Conservation (phyloP, 371 early-diverging fungal genomes). For the Haplosporangium sp. region DNA sequence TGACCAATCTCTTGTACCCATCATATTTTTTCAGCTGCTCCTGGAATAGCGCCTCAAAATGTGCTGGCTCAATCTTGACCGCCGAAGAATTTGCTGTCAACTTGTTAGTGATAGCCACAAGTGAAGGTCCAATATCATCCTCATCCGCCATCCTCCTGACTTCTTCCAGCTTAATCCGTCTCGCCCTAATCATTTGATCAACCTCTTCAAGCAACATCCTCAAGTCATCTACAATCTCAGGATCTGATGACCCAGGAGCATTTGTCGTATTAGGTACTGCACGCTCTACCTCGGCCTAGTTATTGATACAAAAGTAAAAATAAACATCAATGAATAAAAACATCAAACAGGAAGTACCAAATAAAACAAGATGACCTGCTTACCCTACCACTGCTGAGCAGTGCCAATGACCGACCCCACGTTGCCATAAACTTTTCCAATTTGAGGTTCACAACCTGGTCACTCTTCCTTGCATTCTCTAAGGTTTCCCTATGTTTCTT, state of each 20-base stretch:
- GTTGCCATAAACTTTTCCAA: conserved; percentile 72
- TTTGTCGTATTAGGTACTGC: conserved; percentile 60
- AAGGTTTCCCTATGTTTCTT: conserved; percentile 71
- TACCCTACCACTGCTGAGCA: conserved; percentile 60
- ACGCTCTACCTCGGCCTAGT: conserved; percentile 60
- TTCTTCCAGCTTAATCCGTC: conserved; percentile 67
- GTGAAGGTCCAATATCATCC: conserved; percentile 76
- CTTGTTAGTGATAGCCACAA: conserved; percentile 61
- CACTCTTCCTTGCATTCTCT: conserved; percentile 75
- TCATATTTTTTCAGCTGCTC: conserved; percentile 77
- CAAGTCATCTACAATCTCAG: conserved; percentile 63
- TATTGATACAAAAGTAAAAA: background rate
- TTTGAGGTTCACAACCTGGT: conserved; percentile 72
- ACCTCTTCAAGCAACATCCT: conserved; percentile 64
- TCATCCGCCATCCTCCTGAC: conserved; percentile 64
- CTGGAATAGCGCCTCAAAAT: conserved; percentile 76
- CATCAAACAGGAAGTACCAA: background rate
- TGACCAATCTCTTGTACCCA: conserved; percentile 63
- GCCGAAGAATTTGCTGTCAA: conserved; percentile 64
- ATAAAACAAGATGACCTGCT: background rate
- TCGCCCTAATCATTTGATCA: conserved; percentile 60
- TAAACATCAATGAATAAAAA: background rate
- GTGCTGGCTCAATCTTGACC: conserved; percentile 77
- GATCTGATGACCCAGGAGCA: conserved; percentile 58
- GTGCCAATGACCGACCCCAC: conserved; percentile 61